Percentiles rank a stretch among this genome's conserved stretches.
Evolutionary conservation across 2,329 filamentous ascomycete species (phyloP).

Genomic region (Orbilia ellipsospora): DNA sequence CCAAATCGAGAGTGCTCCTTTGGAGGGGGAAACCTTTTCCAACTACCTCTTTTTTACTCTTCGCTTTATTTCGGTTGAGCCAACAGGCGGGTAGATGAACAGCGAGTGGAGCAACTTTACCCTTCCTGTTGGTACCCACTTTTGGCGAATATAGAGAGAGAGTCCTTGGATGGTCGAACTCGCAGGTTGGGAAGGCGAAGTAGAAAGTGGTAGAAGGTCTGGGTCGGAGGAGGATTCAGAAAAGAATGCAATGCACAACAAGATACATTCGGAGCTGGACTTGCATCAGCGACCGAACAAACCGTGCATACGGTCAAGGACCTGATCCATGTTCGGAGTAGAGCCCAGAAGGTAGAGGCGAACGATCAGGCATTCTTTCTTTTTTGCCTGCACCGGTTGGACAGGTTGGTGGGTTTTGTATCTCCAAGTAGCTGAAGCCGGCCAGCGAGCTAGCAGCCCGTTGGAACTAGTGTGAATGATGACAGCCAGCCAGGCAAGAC

Average conservation of each 20-base stretch:
- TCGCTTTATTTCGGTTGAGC: neutral
- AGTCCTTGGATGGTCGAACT: too few species aligned
- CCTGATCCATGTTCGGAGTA: neutral
- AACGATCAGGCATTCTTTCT: slow-evolving; percentile 2
- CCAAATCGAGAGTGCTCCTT: too few species aligned
- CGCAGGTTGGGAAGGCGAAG: slow-evolving; percentile 12
- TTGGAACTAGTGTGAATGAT: slow-evolving; percentile 15
- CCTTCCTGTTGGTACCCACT: too few species aligned
- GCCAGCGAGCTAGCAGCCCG: slow-evolving; percentile 16
- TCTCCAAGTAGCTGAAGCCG: slow-evolving; percentile 24
- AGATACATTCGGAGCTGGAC: neutral
- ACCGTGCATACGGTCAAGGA: neutral
- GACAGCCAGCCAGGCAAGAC: neutral
- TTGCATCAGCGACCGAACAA: slow-evolving; percentile 3
- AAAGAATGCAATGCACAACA: neutral
- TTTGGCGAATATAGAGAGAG: too few species aligned
- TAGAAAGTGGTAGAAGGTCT: too few species aligned
- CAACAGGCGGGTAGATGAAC: neutral
- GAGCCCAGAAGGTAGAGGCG: slow-evolving; percentile 12
- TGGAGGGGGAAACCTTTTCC: too few species aligned
- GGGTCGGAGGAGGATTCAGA: slow-evolving; percentile 18
- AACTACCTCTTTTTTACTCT: too few species aligned
- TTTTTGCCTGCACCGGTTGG: slow-evolving; percentile 24
- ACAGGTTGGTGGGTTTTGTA: slow-evolving; percentile 12
- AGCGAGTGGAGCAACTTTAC: neutral